These are phyloP conservation scores for Sporobolomyces pararoseus DNA, from an alignment of 768 basidiomycete genomes.

Conservation along the genomic window DNA sequence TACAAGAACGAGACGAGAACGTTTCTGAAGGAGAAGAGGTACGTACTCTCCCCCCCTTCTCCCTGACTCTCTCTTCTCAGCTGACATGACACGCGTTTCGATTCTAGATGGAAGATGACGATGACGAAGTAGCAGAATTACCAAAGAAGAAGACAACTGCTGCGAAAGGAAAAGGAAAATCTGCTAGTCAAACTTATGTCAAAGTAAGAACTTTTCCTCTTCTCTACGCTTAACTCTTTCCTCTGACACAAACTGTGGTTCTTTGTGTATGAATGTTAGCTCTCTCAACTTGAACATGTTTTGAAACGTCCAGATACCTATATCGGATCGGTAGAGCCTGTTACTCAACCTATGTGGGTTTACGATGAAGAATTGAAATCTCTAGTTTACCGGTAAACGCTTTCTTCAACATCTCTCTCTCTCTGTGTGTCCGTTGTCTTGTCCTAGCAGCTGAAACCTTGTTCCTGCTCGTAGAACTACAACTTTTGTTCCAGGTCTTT, in stretches of 20 bases:
- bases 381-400: conserved; percentile 77
- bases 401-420: too few relatives aligned
- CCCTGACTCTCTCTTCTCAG: neutral
- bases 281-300: conserved; percentile 91
- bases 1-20: conserved; percentile 33
- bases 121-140: conserved; percentile 49
- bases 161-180: conserved; percentile 44
- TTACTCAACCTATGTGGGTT: conserved; percentile 88
- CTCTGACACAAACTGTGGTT: too few relatives aligned
- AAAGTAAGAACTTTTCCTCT: conserved; percentile 17
- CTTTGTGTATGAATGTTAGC: too few relatives aligned
- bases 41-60: conserved; percentile 24
- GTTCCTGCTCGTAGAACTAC: conserved; percentile 47
- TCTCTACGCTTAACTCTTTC: neutral
- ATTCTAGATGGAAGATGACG: conserved; percentile 43
- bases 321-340: conserved; percentile 89
- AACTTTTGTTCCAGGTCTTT: conserved; percentile 92
- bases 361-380: conserved; percentile 77
- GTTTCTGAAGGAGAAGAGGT: conserved; percentile 45
- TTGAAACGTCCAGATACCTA: conserved; percentile 89
- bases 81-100: neutral
- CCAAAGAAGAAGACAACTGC: conserved; percentile 44
- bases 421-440: neutral
- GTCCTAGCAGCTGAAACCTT: conserved; percentile 44
- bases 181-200: conserved; percentile 40